A percentile compares a stretch with the other conserved stretches of the same genome.
Conservation (phyloP, 805 yeast genomes). For the Candida arabinofermentans region DNA sequence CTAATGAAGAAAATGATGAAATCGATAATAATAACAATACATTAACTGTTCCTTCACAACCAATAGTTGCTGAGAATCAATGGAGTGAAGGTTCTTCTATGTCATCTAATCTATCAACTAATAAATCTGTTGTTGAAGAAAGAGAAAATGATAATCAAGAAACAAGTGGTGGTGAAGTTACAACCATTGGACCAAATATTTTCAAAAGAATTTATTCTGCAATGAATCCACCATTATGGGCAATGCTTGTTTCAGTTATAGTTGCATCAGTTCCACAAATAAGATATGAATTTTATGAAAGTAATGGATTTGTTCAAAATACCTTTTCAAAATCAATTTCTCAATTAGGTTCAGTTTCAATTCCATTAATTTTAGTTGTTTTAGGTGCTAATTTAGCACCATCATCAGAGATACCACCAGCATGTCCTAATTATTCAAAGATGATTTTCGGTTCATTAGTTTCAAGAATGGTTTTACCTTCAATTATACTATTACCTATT, state of each 20-base stretch:
- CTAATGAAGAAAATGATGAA: conserved; percentile 9
- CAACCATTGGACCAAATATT: background rate
- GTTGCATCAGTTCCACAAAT: conserved; percentile 64
- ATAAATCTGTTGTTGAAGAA: background rate
- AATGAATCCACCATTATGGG: conserved; percentile 82
- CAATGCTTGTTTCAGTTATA: conserved; percentile 65
- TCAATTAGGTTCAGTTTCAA: conserved; percentile 70
- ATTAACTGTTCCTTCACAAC: conserved; percentile 1
- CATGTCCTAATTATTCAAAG: conserved; percentile 56
- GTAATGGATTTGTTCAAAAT: conserved; percentile 58
- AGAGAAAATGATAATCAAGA: background rate
- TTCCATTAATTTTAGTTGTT: conserved; percentile 71
- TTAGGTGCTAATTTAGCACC: conserved; percentile 79
- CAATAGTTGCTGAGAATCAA: conserved; percentile 10
- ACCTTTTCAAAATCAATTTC: conserved; percentile 61
- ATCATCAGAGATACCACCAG: conserved; percentile 60
- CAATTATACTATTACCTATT: conserved; percentile 61
- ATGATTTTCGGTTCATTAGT: conserved; percentile 65
- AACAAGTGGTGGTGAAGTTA: background rate
- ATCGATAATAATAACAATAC: background rate
- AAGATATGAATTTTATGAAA: conserved; percentile 53
- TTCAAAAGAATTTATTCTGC: conserved; percentile 14
- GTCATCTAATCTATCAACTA: conserved; percentile 15
- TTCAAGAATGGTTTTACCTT: conserved; percentile 77
- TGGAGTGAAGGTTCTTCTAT: conserved; percentile 27